Base-by-base conservation (phyloP, 2,329 filamentous ascomycete species). In the Xylaria arbuscula region DNA sequence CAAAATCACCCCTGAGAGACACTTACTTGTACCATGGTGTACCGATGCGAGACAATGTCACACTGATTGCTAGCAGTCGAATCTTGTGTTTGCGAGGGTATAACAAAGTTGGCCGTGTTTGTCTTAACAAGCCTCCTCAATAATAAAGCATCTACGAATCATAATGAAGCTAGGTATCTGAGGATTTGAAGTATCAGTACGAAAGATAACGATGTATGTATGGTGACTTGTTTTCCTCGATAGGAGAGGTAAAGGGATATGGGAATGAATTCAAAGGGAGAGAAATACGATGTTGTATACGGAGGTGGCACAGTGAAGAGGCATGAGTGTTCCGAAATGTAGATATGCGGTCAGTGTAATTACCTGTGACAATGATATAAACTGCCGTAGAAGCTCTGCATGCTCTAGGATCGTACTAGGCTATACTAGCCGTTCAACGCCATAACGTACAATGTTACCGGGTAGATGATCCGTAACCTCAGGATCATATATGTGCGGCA, bases 31-130 rank as follows among this genome's bases (percentile, higher is more conserved):
- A 60, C 50, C 13, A 53, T 38, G 62, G 61, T 57, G 53, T 62
- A 68, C 61, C 8, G 15, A 42, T 32, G 32, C 45, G 28, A 65
- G 61, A 66, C 62, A 66, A 66, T 32, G 67, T 71, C 58, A 48
- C 64, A 71, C 64, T 22, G 58, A 71, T 60, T 56, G 62, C 58
- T 58, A 61, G 32, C 34, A 6, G 42, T 51, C 10, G 36, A 62
- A 56, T 17, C 36, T 24, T 54, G 64, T 62, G 58, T 53, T n/a
- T 60, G 67, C 61, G 42, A 45, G 47, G 28, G 28, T 40, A 48
- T 53, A 50, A 42, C 57, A 56, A 61, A 32, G 42, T 36, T 34
- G 15, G 36, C 19, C 7, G 17, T 68, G 38, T 60, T 68, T 68
- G 58, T 57, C 54, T 36, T 42, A 15, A 50, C 51, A 40, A 48